A percentile compares a stretch with the other conserved stretches of the same genome.
These are phyloP conservation scores for Dipodascopsis uninucleata DNA, from an alignment of 805 yeast genomes.

Conservation along the genomic window DNA sequence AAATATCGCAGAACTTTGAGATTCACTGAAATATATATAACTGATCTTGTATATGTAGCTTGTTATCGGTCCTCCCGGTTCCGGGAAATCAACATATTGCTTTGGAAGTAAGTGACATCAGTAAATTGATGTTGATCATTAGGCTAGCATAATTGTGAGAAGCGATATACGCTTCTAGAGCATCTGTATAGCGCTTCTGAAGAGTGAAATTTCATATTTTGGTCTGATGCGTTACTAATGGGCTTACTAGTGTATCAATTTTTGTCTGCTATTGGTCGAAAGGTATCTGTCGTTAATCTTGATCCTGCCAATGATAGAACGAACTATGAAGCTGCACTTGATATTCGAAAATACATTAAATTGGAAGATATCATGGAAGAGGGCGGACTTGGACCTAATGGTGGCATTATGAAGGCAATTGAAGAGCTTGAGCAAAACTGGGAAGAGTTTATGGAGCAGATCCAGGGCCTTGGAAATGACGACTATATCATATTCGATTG, in stretches of 20 bases:
- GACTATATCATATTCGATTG: conserved; percentile 67
- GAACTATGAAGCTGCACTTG: conserved; percentile 70
- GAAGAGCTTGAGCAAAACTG: conserved; percentile 59
- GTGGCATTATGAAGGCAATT: conserved; percentile 85
- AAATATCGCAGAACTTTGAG: not conserved
- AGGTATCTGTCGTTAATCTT: conserved; percentile 75
- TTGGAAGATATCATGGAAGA: conserved; percentile 76
- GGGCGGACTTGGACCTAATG: conserved; percentile 75
- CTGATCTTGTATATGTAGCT: too few relatives aligned
- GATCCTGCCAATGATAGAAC: conserved; percentile 85
- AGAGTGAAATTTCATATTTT: not conserved
- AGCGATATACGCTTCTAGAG: not conserved
- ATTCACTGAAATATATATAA: conserved; percentile 32
- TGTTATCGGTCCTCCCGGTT: conserved; percentile 96
- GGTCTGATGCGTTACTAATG: conserved; percentile 26
- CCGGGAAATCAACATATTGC: conserved; percentile 95
- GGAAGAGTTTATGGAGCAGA: conserved; percentile 54
- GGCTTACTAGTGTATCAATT: conserved; percentile 61
- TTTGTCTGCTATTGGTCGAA: conserved; percentile 88
- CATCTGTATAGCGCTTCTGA: too few relatives aligned
- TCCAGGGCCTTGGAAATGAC: conserved; percentile 53
- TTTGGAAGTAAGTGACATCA: conserved; percentile 55
- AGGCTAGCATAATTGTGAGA: not conserved
- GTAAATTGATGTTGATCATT: too few relatives aligned
- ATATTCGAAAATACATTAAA: conserved; percentile 71